phyloP scores from a whole-genome alignment of 2,329 filamentous ascomycete species.

The Ceratocystiopsis sp. region DNA sequence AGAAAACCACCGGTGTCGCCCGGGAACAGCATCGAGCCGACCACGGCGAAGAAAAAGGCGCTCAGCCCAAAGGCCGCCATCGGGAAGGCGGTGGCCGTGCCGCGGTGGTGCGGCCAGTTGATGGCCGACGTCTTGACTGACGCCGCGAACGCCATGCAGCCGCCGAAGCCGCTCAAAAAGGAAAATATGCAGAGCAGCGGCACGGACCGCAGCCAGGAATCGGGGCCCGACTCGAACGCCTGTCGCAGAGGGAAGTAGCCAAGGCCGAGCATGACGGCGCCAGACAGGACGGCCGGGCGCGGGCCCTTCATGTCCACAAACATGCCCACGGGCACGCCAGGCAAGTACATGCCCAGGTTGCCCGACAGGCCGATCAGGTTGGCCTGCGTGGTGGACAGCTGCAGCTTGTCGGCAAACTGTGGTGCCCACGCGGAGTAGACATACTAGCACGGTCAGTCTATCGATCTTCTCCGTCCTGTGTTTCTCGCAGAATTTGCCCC shows the following conservation, averaged over 20 bases:
- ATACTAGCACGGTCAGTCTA: conserved; percentile 41
- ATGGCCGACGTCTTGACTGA: conserved; percentile 74
- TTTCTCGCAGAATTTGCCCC: background rate
- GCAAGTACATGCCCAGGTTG: conserved; percentile 87
- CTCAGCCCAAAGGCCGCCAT: conserved; percentile 85
- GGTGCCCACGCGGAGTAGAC: conserved; percentile 97
- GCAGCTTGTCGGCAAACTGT: conserved; percentile 75
- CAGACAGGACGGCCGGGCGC: conserved; percentile 58
- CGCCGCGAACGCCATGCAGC: conserved; percentile 79
- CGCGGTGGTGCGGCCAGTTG: conserved; percentile 82
- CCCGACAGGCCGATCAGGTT: conserved; percentile 77
- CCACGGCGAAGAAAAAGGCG: conserved; percentile 83
- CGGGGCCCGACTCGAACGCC: conserved; percentile 55
- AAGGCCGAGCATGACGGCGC: conserved; percentile 51
- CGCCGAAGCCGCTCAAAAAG: conserved; percentile 72
- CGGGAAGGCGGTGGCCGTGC: conserved; percentile 87
- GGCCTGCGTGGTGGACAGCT: conserved; percentile 78
- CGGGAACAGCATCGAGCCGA: conserved; percentile 63
- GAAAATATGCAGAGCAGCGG: conserved; percentile 61
- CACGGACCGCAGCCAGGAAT: conserved; percentile 37
- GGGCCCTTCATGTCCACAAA: conserved; percentile 73
- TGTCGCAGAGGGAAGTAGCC: conserved; percentile 77
- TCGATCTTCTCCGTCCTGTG: background rate
- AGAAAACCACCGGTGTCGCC: conserved; percentile 72
- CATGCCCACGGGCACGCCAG: conserved; percentile 77